Evolutionary conservation across 2,329 filamentous ascomycete genomes (phyloP).

Genomic region (Venturia asperata): DNA sequence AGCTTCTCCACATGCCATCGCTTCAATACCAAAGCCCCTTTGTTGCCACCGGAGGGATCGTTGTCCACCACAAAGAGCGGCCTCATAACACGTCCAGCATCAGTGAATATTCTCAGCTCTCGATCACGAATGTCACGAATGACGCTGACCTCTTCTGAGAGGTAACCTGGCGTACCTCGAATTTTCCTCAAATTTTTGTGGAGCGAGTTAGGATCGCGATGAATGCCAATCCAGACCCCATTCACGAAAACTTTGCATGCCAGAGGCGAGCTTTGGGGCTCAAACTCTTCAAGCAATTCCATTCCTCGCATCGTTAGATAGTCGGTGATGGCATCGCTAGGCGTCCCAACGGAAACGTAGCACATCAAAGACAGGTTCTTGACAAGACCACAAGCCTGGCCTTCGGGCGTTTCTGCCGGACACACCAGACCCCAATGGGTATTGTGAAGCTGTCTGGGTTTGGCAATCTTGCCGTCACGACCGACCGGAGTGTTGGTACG

Average conservation of each 20-base stretch:
- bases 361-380: conserved; percentile 98
- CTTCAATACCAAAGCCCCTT: conserved; percentile 71
- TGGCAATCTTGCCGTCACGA: conserved; percentile 95
- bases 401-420: conserved; percentile 94
- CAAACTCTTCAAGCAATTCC: conserved; percentile 92
- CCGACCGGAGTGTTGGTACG: conserved; percentile 97
- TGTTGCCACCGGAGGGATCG: conserved; percentile 64
- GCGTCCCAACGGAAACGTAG: conserved; percentile 91
- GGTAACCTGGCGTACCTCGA: conserved; percentile 64
- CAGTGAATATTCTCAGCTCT: conserved; percentile 98
- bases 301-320: conserved; percentile 96
- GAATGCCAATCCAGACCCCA: conserved; percentile 94
- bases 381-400: conserved; percentile 94
- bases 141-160: conserved; percentile 88
- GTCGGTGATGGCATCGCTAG: conserved; percentile 80
- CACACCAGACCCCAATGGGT: conserved; percentile 98
- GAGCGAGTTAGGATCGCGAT: conserved; percentile 78
- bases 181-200: conserved; percentile 72
- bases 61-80: conserved; percentile 92
- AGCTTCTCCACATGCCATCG: conserved; percentile 75
- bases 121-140: conserved; percentile 94
- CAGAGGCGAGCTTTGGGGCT: conserved; percentile 60
- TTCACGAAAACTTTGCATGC: conserved; percentile 98
- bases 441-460: conserved; percentile 95
- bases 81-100: conserved; percentile 89